A percentile compares a stretch with the other conserved stretches of the same genome.
Evolutionary conservation across 2,329 filamentous ascomycete species (phyloP).

Genomic region (Dothidotthia symphoricarpi): DNA sequence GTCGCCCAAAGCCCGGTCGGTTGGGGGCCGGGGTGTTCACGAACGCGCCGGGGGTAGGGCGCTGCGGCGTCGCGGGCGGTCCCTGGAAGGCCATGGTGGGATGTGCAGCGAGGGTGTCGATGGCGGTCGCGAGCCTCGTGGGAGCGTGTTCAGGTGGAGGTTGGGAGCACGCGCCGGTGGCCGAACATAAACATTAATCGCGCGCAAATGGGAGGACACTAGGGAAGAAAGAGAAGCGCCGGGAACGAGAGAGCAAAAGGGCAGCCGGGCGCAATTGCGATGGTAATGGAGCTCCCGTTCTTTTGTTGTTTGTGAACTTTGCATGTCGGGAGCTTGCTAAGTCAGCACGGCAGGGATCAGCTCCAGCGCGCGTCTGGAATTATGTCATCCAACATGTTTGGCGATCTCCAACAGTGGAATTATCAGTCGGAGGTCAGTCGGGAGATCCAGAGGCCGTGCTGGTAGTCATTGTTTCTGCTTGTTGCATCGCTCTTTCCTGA

Average conservation of each 20-base stretch:
- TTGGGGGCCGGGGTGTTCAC: slow-evolving; percentile 67
- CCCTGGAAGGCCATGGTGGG: slow-evolving; percentile 31
- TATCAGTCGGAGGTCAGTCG: too few species aligned
- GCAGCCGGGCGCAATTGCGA: slow-evolving; percentile 29
- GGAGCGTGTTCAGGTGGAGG: slow-evolving; percentile 28
- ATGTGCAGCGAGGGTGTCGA: slow-evolving; percentile 4
- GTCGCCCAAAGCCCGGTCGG: slow-evolving; percentile 28
- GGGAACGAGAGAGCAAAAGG: slow-evolving; percentile 13
- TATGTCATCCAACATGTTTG: too few species aligned
- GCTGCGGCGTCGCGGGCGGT: slow-evolving; percentile 57
- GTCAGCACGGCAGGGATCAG: slow-evolving; percentile 20
- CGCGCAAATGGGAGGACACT: slow-evolving; percentile 13
- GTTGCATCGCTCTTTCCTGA: too few species aligned
- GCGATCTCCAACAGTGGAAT: too few species aligned
- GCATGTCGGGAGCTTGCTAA: slow-evolving; percentile 9
- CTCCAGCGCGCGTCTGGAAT: slow-evolving; percentile 9
- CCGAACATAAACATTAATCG: slow-evolving; percentile 30
- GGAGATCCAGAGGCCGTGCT: too few species aligned
- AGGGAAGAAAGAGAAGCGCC: slow-evolving; percentile 17
- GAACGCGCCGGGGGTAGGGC: slow-evolving; percentile 72
- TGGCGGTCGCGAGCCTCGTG: slow-evolving; percentile 18
- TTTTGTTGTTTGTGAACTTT: too few species aligned
- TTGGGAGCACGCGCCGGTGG: slow-evolving; percentile 30
- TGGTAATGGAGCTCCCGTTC: slow-evolving; percentile 11
- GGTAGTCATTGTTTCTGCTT: too few species aligned